Percentiles rank a stretch among this genome's conserved stretches.
These are phyloP conservation scores for Akanthomyces muscarius DNA, from an alignment of 2,329 filamentous ascomycete species.

Conservation along the genomic window DNA sequence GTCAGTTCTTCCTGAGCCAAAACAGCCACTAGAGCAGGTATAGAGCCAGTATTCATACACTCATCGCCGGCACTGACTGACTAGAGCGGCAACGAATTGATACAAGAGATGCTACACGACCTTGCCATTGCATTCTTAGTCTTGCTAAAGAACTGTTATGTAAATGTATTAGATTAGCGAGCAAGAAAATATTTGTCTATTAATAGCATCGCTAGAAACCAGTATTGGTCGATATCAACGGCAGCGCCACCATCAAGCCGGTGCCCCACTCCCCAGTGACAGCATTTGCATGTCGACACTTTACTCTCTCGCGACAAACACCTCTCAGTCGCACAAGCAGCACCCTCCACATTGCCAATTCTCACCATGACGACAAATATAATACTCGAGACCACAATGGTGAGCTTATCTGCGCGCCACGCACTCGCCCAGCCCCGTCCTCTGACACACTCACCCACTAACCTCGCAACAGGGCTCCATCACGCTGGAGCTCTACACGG, in stretches of 20 bases:
- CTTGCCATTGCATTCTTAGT: too few species aligned
- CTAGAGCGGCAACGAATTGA: too few species aligned
- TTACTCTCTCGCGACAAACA: not conserved
- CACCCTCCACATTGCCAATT: not conserved
- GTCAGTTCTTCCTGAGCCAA: too few species aligned
- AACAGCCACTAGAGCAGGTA: too few species aligned
- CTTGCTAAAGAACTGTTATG: too few species aligned
- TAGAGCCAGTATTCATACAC: too few species aligned
- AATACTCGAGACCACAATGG: constrained; percentile 81
- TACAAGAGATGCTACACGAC: too few species aligned
- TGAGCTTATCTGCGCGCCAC: constrained; percentile 33
- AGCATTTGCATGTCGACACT: constrained; percentile 10
- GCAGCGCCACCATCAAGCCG: not conserved
- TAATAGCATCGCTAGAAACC: too few species aligned
- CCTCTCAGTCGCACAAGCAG: not conserved
- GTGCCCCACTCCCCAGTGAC: constrained; percentile 12
- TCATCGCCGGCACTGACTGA: too few species aligned
- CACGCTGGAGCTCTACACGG: constrained; percentile 81
- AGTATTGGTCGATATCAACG: not conserved
- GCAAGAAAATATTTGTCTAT: not conserved
- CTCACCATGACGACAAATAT: constrained; percentile 71
- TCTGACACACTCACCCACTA: not conserved
- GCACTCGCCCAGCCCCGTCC: not conserved
- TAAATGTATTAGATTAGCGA: too few species aligned
- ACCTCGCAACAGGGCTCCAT: constrained; percentile 63